A percentile compares a stretch with the other conserved stretches of the same genome.
phyloP scores from a whole-genome alignment of 495 filamentous ascomycete genomes.

The Penicillium robsamsonii region DNA sequence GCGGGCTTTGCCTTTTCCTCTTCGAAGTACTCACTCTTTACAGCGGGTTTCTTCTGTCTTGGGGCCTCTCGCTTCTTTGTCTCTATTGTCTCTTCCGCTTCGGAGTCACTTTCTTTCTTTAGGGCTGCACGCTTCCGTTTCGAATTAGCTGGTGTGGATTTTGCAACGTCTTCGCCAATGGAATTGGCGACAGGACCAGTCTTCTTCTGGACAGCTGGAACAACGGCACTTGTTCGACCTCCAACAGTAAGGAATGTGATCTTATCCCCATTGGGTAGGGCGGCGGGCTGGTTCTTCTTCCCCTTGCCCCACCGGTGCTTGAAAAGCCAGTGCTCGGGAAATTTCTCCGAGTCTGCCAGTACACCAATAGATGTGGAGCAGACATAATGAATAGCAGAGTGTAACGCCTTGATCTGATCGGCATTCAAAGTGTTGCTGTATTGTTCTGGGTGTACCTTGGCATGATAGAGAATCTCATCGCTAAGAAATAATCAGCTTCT shows the following conservation, averaged over 20 bases:
- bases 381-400: constrained; percentile 72
- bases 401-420: constrained; percentile 66
- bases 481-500: constrained; percentile 32
- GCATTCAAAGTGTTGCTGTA: constrained; percentile 79
- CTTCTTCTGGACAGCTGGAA: constrained; percentile 84
- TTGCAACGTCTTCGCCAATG: constrained; percentile 24
- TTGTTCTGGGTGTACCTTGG: constrained; percentile 86
- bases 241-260: constrained; percentile 83
- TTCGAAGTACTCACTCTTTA: constrained; percentile 29
- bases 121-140: constrained; percentile 39
- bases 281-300: constrained; percentile 64
- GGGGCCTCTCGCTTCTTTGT: constrained; percentile 24
- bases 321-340: constrained; percentile 91
- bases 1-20: constrained; percentile 19
- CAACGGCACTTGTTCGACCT: constrained; percentile 83
- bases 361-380: constrained; percentile 75
- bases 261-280: constrained; percentile 78
- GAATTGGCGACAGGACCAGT: constrained; percentile 50
- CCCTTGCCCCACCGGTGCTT: constrained; percentile 89
- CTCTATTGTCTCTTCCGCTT: constrained; percentile 23
- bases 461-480: constrained; percentile 87
- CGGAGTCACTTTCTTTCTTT: constrained; percentile 35
- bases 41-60: constrained; percentile 19
- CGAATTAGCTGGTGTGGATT: constrained; percentile 21
- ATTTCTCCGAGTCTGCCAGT: constrained; percentile 76